Base-by-base conservation (phyloP, 2,329 filamentous ascomycete species). In the Penicillium sp. region DNA sequence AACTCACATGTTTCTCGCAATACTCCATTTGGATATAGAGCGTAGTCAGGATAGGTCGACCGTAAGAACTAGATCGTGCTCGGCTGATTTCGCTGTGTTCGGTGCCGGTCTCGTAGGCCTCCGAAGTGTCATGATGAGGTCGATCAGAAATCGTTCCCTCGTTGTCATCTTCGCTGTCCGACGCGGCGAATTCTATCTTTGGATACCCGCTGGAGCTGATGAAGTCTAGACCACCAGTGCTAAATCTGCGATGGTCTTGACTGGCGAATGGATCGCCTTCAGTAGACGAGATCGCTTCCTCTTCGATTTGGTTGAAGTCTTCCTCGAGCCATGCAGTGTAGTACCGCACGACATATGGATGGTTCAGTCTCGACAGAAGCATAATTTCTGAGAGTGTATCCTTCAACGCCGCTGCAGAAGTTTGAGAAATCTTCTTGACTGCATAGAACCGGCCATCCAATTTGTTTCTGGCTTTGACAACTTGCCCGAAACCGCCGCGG, bases 11-110 rank as follows among this genome's bases (percentile, higher is more conserved):
- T 71, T 94, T 95, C 73, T 98, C 94, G 70, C 95, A 99, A 66
- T 97, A 96, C 73, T 99, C 95, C 95, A 99, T 99, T 60, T 96
- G 95, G 56, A 99, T 98, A 73, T 97, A 99, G 43, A 99, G 82
- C 6, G 93, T 88, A 0, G 89, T 93, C 54, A 85, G 85, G 60
- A 85, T 83, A 4, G 85, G 81, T 56, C 83, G 80, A 19, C 79
- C 78, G 55, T 77, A 75, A 14, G 81, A 82, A 54, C 78, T 78
- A 18, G 81, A 82, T 53, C 77, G 75, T 47, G 76, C 73, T 11
- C 79, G 73, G 62, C 63, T 77, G 65, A 75, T 66, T 47, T 78
- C 77, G 19, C 50, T 52, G 16, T 16, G 36, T 27, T 74, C 66
- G 5, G 70, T 66, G 39, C 61, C 66, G 0, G 65, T 66, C 35